Evolutionary conservation across 805 yeast species (phyloP).

Genomic region (Metschnikowia lochheadii): DNA sequence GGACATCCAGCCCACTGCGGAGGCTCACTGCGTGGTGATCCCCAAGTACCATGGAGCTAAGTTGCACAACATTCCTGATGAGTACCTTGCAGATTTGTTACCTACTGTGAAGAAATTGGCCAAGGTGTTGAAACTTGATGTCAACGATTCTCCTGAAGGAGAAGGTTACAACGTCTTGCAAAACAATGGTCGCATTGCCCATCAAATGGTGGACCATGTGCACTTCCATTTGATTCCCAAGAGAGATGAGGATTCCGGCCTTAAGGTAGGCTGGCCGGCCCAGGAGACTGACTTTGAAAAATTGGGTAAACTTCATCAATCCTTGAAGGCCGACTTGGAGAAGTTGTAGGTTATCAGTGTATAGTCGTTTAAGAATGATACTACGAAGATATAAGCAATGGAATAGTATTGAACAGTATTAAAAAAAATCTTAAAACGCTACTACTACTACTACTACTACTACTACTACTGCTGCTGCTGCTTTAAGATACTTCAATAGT

Average conservation of each 20-base stretch:
- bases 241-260: constrained; percentile 65
- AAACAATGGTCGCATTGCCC: constrained; percentile 93
- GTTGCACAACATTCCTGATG: constrained; percentile 90
- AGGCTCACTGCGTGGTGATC: constrained; percentile 84
- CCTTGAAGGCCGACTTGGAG: constrained; percentile 36
- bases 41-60: constrained; percentile 94
- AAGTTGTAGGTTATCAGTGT: constrained; percentile 9
- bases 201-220: constrained; percentile 92
- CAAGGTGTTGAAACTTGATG: constrained; percentile 60
- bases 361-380: neutral
- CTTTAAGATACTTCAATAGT: too few species aligned
- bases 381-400: too few species aligned
- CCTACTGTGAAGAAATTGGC: constrained; percentile 88
- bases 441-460: too few species aligned
- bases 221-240: constrained; percentile 97
- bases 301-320: constrained; percentile 62
- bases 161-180: constrained; percentile 84
- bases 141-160: constrained; percentile 58
- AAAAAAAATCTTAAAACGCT: too few species aligned
- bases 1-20: constrained; percentile 89
- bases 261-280: constrained; percentile 94
- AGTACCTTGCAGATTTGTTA: constrained; percentile 75
- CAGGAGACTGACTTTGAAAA: constrained; percentile 70
- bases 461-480: too few species aligned
- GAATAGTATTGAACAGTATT: too few species aligned